Conservation (phyloP, 73 alveolate genomes). For the Breviolum minutum region DNA sequence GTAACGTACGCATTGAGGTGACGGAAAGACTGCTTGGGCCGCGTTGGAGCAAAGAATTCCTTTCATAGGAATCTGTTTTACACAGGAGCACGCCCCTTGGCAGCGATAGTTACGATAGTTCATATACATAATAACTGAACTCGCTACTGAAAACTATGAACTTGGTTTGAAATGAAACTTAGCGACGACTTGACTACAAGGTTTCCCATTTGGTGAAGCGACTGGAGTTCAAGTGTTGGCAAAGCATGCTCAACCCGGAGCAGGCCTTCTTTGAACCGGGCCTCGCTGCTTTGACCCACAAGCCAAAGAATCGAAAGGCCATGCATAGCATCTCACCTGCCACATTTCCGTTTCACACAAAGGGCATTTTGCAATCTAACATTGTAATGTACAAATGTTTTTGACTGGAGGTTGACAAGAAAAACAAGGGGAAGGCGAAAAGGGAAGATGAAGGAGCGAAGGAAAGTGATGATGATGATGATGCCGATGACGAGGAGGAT, state of each 20-base stretch:
- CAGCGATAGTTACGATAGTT: no score
- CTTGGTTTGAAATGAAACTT: background rate
- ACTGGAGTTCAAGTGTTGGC: background rate
- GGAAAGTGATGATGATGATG: background rate
- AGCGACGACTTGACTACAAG: background rate
- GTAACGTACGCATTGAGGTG: background rate
- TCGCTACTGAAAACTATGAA: background rate
- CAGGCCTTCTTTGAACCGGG: background rate
- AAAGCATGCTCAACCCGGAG: background rate
- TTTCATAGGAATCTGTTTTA: background rate
- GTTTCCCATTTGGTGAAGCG: background rate
- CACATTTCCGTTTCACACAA: background rate
- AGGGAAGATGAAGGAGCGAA: background rate
- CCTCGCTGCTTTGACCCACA: background rate
- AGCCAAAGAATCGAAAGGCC: background rate
- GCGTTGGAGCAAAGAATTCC: background rate
- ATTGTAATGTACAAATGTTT: no score
- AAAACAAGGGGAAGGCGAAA: background rate
- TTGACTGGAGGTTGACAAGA: background rate
- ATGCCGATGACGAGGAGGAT: background rate
- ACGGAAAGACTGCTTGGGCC: constrained; percentile 15
- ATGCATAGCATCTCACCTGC: background rate
- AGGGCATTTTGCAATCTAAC: background rate
- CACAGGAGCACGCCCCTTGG: background rate
- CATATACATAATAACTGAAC: background rate